These are phyloP conservation scores for Calonectria leucothoes DNA, from an alignment of 2,329 filamentous ascomycete species.

Conservation along the genomic window DNA sequence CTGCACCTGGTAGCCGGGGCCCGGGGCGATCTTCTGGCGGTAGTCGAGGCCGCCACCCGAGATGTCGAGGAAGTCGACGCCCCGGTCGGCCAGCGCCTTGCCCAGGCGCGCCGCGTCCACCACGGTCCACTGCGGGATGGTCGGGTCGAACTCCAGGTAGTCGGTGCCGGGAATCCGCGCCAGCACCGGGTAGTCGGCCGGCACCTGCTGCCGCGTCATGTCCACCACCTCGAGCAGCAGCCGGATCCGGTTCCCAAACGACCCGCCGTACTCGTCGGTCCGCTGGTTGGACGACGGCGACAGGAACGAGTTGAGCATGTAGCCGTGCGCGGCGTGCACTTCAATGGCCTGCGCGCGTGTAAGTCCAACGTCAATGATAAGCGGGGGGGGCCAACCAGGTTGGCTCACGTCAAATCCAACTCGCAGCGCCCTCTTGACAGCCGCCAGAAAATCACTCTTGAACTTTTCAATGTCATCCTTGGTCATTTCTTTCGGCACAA, in stretches of 20 bases:
- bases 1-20: conserved; percentile 75
- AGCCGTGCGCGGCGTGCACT: conserved; percentile 59
- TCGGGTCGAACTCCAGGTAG: conserved; percentile 72
- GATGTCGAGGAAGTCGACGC: conserved; percentile 80
- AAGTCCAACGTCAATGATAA: background rate
- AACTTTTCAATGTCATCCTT: conserved; percentile 37
- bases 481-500: conserved; percentile 37
- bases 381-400: background rate
- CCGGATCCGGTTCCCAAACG: conserved; percentile 56
- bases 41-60: conserved; percentile 74
- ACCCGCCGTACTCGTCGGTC: conserved; percentile 60
- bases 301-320: conserved; percentile 59
- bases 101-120: conserved; percentile 75
- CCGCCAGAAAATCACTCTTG: conserved; percentile 35
- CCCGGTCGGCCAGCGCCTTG: conserved; percentile 68
- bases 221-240: conserved; percentile 46
- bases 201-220: conserved; percentile 30
- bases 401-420: conserved; percentile 36
- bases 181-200: conserved; percentile 65
- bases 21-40: conserved; percentile 65
- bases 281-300: conserved; percentile 56
- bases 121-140: conserved; percentile 66
- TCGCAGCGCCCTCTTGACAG: conserved; percentile 32
- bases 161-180: conserved; percentile 77
- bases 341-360: conserved; percentile 34